Percentiles rank a stretch among this genome's conserved stretches.
Evolutionary conservation across 106 monocot genomes (phyloP).

Genomic region (Xerophyta viscosa): DNA sequence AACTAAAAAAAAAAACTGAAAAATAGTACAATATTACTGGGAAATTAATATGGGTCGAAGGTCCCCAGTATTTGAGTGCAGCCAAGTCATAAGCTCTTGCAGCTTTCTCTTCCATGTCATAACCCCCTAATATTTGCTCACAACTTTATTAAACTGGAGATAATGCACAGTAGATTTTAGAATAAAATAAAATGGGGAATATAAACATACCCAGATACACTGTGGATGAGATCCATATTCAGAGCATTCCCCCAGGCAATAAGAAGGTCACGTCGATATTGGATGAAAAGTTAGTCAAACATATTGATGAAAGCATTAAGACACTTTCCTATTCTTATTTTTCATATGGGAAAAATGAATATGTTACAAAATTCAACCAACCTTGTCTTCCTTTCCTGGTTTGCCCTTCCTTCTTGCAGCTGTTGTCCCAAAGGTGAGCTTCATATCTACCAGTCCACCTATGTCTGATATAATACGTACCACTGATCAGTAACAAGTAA

Average conservation of each 20-base stretch:
- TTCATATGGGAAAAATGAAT: too few relatives aligned
- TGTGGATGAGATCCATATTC: constrained; percentile 19
- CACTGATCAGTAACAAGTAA: too few relatives aligned
- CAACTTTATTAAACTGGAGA: too few relatives aligned
- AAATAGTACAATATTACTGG: constrained; percentile 54
- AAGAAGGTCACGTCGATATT: too few relatives aligned
- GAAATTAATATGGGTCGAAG: constrained; percentile 94
- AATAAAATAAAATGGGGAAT: too few relatives aligned
- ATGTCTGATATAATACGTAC: too few relatives aligned
- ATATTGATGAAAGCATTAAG: too few relatives aligned
- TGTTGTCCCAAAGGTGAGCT: constrained; percentile 99
- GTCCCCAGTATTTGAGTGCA: constrained; percentile 96
- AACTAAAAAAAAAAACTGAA: background rate
- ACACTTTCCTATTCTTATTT: too few relatives aligned
- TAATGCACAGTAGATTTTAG: too few relatives aligned
- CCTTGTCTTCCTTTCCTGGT: constrained; percentile 99
- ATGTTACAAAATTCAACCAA: constrained; percentile 13
- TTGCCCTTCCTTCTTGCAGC: constrained; percentile 99
- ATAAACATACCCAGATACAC: constrained; percentile 79
- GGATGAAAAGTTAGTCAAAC: background rate
- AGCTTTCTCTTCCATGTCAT: constrained; percentile 98
- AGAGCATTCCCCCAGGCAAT: too few relatives aligned
- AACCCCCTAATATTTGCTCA: constrained; percentile 81
- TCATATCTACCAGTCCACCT: constrained; percentile 99
- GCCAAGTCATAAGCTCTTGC: constrained; percentile 98